A percentile compares a stretch with the other conserved stretches of the same genome.
phyloP scores from a whole-genome alignment of 495 filamentous ascomycete genomes.

The Talaromyces liani region DNA sequence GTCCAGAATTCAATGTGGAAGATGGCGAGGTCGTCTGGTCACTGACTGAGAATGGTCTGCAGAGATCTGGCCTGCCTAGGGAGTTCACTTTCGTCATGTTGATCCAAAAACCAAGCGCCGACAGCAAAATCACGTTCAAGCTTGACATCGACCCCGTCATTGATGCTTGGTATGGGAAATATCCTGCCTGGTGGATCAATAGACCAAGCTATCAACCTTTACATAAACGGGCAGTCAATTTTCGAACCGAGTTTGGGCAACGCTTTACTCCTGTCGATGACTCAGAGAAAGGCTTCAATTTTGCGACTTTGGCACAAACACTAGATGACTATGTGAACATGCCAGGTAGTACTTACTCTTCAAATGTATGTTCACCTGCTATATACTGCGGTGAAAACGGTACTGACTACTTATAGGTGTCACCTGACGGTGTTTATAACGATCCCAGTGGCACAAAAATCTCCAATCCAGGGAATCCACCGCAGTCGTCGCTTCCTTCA shows the following conservation, averaged over 20 bases:
- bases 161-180: slow-evolving; percentile 24
- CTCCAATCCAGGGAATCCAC: not conserved
- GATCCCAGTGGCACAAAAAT: not conserved
- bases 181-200: slow-evolving; percentile 24
- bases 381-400: not conserved
- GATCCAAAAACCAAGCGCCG: slow-evolving; percentile 29
- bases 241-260: slow-evolving; percentile 29
- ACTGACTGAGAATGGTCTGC: slow-evolving; percentile 42
- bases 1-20: slow-evolving; percentile 29
- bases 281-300: slow-evolving; percentile 29
- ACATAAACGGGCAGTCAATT: slow-evolving; percentile 23
- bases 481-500: not conserved
- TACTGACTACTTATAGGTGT: slow-evolving; percentile 1
- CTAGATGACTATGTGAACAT: slow-evolving; percentile 38
- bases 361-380: slow-evolving; percentile 16
- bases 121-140: slow-evolving; percentile 21
- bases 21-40: slow-evolving; percentile 45
- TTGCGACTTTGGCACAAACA: slow-evolving; percentile 26
- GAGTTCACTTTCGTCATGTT: slow-evolving; percentile 50
- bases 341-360: slow-evolving; percentile 28
- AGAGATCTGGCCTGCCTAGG: slow-evolving; percentile 43
- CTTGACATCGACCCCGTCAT: slow-evolving; percentile 36
- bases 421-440: slow-evolving; percentile 9
- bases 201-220: slow-evolving; percentile 23
- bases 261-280: slow-evolving; percentile 25